Percentiles rank a stretch among this genome's conserved stretches.
These are phyloP conservation scores for Obelidium mucronatum DNA, from an alignment of 192 early-diverging fungal species.

Conservation along the genomic window DNA sequence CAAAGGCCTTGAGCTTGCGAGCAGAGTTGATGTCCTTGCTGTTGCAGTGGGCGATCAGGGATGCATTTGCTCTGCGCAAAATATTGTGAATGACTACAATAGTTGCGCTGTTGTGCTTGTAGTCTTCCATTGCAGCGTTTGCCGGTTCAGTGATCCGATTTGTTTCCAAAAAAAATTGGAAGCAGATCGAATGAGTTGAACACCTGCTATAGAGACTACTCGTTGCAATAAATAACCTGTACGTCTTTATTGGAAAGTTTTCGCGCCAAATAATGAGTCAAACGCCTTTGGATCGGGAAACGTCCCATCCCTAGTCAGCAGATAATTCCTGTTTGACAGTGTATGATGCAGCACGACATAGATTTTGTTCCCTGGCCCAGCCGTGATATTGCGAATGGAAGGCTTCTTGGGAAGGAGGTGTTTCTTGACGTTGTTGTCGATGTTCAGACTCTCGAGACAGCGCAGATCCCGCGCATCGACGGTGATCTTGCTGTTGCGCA, in stretches of 20 bases:
- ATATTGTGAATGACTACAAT: conserved; percentile 7
- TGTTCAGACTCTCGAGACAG: background rate
- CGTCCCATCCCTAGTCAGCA: background rate
- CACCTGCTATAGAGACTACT: too few relatives aligned
- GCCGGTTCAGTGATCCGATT: background rate
- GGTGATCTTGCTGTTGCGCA: background rate
- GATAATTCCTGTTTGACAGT: background rate
- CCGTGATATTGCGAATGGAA: background rate
- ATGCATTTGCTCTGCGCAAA: background rate
- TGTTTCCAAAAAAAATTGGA: background rate
- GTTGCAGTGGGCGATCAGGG: conserved; percentile 4
- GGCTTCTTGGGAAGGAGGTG: background rate
- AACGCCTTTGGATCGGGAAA: conserved; percentile 6
- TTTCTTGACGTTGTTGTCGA: background rate
- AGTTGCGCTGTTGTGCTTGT: background rate
- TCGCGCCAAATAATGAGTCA: conserved; percentile 9
- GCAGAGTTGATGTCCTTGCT: background rate
- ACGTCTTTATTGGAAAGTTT: too few relatives aligned
- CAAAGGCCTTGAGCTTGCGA: conserved; percentile 1
- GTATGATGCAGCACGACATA: background rate
- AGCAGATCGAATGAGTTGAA: background rate
- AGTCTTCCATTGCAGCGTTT: background rate
- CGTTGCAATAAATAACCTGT: too few relatives aligned
- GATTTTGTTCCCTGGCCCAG: background rate
- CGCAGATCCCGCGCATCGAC: background rate